Percentiles rank a stretch among this genome's conserved stretches.
Evolutionary conservation across 2,329 filamentous ascomycete species (phyloP).

Genomic region (Talaromyces piceae): DNA sequence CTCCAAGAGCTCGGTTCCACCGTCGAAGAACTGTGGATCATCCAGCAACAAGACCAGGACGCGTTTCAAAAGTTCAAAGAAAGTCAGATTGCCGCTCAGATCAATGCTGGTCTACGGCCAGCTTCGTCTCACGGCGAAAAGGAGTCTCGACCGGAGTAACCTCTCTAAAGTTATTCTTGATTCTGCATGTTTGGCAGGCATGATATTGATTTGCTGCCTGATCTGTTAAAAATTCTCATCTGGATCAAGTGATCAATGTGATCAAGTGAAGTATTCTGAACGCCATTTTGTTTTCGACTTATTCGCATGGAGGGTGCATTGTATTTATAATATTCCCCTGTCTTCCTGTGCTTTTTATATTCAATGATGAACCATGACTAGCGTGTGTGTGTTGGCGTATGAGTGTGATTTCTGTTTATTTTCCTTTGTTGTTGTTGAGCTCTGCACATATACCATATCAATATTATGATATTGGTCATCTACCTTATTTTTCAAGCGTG

Average conservation of each 20-base stretch:
- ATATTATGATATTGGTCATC: too few relatives aligned
- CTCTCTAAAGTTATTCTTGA: not conserved
- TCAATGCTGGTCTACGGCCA: slow-evolving; percentile 32
- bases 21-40: slow-evolving; percentile 38
- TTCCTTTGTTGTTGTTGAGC: not conserved
- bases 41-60: slow-evolving; percentile 37
- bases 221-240: not conserved
- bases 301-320: too few relatives aligned
- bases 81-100: slow-evolving; percentile 40
- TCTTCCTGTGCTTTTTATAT: not conserved
- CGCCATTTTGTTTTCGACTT: too few relatives aligned
- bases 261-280: too few relatives aligned
- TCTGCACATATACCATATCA: not conserved
- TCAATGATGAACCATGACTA: slow-evolving; percentile 9
- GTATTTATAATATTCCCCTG: too few relatives aligned
- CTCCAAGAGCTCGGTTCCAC: slow-evolving; percentile 38
- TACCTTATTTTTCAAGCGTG: too few relatives aligned
- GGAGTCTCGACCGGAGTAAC: not conserved
- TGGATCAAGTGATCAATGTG: too few relatives aligned
- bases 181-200: not conserved
- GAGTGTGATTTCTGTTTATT: not conserved
- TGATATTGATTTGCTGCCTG: not conserved
- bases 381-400: not conserved
- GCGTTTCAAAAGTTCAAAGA: slow-evolving; percentile 38
- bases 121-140: slow-evolving; percentile 9